phyloP scores from a whole-genome alignment of 2,329 filamentous ascomycete species.

The Xylaria arbuscula region DNA sequence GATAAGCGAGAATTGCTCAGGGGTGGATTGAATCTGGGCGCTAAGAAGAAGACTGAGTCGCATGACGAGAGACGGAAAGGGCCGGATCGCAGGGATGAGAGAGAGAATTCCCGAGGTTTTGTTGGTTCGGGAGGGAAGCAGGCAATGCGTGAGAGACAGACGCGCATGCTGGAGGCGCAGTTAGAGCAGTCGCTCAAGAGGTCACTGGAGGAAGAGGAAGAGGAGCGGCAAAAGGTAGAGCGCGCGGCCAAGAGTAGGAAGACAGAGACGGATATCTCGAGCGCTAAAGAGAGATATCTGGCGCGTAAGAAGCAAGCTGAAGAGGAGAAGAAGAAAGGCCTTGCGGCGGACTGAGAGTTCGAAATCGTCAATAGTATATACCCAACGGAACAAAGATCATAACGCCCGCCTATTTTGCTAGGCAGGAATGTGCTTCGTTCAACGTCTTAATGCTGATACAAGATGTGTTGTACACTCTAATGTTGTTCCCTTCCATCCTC shows the following conservation, averaged over 20 bases:
- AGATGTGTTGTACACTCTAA: slow-evolving; percentile 46
- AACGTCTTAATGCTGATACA: slow-evolving; percentile 26
- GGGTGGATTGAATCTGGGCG: slow-evolving; percentile 78
- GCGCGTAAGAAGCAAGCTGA: slow-evolving; percentile 80
- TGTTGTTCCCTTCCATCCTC: slow-evolving; percentile 15
- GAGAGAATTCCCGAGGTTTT: slow-evolving; percentile 48
- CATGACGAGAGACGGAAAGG: slow-evolving; percentile 49
- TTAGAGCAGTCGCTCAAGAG: slow-evolving; percentile 79
- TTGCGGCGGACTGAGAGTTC: slow-evolving; percentile 21
- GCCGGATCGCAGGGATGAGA: slow-evolving; percentile 48
- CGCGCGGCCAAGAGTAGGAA: slow-evolving; percentile 79
- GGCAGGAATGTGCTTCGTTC: slow-evolving; percentile 3
- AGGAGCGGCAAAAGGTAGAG: slow-evolving; percentile 70
- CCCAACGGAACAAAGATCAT: slow-evolving; percentile 16
- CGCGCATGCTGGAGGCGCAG: slow-evolving; percentile 81
- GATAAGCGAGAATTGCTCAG: slow-evolving; percentile 84
- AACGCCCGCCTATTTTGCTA: neutral
- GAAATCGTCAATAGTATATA: slow-evolving; percentile 33
- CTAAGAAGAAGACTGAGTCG: slow-evolving; percentile 67
- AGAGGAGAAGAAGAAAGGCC: slow-evolving; percentile 68
- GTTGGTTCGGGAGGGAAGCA: slow-evolving; percentile 66
- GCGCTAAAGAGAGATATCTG: slow-evolving; percentile 82
- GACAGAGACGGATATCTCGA: slow-evolving; percentile 79
- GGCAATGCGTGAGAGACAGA: slow-evolving; percentile 79
- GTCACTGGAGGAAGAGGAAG: slow-evolving; percentile 75